These are phyloP conservation scores for Hyaloscypha hepaticicola DNA, from an alignment of 495 filamentous ascomycete species.

Conservation along the genomic window DNA sequence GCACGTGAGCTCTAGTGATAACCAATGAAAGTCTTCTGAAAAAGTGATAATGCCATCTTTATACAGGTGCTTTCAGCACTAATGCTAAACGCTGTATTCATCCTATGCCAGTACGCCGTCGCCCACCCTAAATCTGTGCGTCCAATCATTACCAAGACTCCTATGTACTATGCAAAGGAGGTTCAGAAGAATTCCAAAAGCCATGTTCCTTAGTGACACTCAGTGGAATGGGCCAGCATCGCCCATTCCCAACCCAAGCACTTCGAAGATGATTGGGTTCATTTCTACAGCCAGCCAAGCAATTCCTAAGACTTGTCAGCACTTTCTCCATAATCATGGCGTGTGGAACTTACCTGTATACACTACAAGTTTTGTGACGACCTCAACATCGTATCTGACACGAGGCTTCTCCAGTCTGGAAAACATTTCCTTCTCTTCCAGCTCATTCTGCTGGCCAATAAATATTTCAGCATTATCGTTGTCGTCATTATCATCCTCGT, in stretches of 20 bases:
- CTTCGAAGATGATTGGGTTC: slow-evolving; percentile 65
- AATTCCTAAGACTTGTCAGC: slow-evolving; percentile 48
- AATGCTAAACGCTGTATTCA: slow-evolving; percentile 3
- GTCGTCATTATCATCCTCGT: slow-evolving; percentile 25
- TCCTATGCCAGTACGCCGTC: slow-evolving; percentile 3
- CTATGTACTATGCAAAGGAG: slow-evolving; percentile 16
- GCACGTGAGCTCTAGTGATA: not conserved
- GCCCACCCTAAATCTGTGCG: not conserved
- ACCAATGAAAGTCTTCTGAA: not conserved
- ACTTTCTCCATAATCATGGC: not conserved
- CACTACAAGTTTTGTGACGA: slow-evolving; percentile 93
- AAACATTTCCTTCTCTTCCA: slow-evolving; percentile 79
- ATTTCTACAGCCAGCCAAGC: slow-evolving; percentile 69
- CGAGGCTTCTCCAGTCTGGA: slow-evolving; percentile 79
- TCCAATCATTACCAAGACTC: not conserved
- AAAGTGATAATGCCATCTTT: not conserved
- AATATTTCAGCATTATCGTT: slow-evolving; percentile 35
- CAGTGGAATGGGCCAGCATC: not conserved
- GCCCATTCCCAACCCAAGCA: slow-evolving; percentile 56
- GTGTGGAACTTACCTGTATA: slow-evolving; percentile 69
- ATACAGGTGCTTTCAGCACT: not conserved
- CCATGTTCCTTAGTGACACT: not conserved
- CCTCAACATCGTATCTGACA: slow-evolving; percentile 94
- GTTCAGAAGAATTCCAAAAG: not conserved
- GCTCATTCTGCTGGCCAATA: slow-evolving; percentile 46